These are phyloP conservation scores for Phytophthora melonis DNA, from an alignment of 352 stramenopile species.

Conservation along the genomic window DNA sequence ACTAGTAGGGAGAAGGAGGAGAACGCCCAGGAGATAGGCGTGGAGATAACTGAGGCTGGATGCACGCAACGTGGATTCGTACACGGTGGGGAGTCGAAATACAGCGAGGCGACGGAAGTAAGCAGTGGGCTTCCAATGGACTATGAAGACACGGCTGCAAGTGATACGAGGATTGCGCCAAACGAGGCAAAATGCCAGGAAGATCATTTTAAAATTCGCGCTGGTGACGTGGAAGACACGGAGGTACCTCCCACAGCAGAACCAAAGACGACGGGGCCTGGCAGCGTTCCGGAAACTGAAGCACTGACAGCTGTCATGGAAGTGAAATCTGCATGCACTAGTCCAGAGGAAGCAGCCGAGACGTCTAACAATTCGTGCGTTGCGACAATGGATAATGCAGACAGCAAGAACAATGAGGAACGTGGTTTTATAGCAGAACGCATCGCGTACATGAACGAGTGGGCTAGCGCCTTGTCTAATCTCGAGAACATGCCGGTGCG, in stretches of 20 bases:
- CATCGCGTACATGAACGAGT: no score
- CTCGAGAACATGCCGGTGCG: no score
- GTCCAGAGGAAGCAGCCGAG: no score
- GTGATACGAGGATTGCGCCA: background rate
- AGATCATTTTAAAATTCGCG: background rate
- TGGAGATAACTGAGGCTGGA: background rate
- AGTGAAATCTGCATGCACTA: no score
- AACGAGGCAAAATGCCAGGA: background rate
- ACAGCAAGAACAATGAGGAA: no score
- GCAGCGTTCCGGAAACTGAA: background rate
- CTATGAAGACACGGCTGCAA: background rate
- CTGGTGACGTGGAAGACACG: background rate
- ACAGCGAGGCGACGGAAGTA: background rate
- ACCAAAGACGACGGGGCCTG: background rate
- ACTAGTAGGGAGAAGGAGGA: background rate
- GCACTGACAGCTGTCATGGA: no score
- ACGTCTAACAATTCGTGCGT: no score
- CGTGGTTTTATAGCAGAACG: no score
- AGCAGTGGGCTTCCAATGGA: background rate
- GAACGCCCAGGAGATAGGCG: background rate
- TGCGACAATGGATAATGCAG: no score
- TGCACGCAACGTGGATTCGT: background rate
- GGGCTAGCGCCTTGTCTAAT: no score
- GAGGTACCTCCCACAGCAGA: background rate
- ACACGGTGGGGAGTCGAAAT: background rate